Evolutionary conservation across 345 rosid genomes (phyloP).

Genomic region (Mangifera indica): DNA sequence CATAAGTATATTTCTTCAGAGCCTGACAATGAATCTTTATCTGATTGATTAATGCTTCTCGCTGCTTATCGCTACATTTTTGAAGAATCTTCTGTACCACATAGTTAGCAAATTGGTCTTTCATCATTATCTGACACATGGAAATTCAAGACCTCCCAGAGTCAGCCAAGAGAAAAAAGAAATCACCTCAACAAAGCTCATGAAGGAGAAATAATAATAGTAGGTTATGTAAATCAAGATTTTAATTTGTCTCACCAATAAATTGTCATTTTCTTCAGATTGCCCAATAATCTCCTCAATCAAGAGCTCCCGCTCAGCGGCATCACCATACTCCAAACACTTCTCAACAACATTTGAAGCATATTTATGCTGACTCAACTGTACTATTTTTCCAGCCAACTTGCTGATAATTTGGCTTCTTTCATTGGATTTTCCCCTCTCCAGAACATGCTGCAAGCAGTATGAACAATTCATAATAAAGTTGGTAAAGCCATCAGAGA

Average conservation of each 20-base stretch:
- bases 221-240: background rate
- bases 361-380: slow-evolving; percentile 96
- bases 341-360: slow-evolving; percentile 97
- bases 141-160: background rate
- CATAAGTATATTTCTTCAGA: slow-evolving; percentile 92
- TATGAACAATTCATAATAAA: slow-evolving; percentile 12
- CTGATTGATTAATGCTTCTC: slow-evolving; percentile 59
- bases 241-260: slow-evolving; percentile 59
- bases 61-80: slow-evolving; percentile 62
- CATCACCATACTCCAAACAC: slow-evolving; percentile 81
- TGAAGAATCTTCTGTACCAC: slow-evolving; percentile 96
- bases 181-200: background rate
- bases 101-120: slow-evolving; percentile 95
- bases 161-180: background rate
- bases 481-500: background rate
- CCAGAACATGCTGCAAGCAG: slow-evolving; percentile 79
- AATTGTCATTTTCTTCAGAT: slow-evolving; percentile 76
- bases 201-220: background rate
- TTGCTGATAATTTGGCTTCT: slow-evolving; percentile 71
- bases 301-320: slow-evolving; percentile 65
- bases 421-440: slow-evolving; percentile 80
- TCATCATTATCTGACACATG: slow-evolving; percentile 78
- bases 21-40: slow-evolving; percentile 72
- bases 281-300: slow-evolving; percentile 82
- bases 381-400: slow-evolving; percentile 74